phyloP scores from a whole-genome alignment of 192 early-diverging fungal genomes.

The Coemansia sp. region DNA sequence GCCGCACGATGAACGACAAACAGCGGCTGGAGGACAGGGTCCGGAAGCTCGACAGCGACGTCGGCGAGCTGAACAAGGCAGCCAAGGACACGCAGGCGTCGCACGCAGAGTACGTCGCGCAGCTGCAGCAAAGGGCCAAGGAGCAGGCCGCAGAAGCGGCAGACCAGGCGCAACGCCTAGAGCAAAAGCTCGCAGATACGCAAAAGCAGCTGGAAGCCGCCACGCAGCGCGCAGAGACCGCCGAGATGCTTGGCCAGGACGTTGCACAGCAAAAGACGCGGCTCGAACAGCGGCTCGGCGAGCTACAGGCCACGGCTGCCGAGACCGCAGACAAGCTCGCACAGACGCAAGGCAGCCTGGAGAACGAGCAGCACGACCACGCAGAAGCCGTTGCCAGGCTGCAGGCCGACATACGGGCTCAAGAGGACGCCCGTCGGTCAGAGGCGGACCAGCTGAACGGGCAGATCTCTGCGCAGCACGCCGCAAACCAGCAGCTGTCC shows the following conservation, averaged over 20 bases:
- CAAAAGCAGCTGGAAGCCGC: conserved; percentile 3
- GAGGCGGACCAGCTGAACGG: conserved; percentile 10
- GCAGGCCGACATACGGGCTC: conserved; percentile 4
- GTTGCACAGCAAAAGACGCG: not conserved
- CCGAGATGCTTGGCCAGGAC: conserved; percentile 8
- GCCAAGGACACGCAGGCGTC: too few relatives aligned
- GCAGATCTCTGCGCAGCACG: conserved; percentile 2
- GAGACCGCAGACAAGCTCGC: conserved; percentile 2
- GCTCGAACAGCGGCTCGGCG: conserved; percentile 4
- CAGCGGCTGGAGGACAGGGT: not conserved
- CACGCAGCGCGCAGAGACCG: conserved; percentile 6
- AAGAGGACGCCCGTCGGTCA: conserved; percentile 3
- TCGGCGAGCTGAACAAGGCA: conserved; percentile 6
- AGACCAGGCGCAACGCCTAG: not conserved
- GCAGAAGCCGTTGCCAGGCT: conserved; percentile 5
- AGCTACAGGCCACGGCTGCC: conserved; percentile 6
- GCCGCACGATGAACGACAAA: not conserved
- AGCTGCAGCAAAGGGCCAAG: not conserved
- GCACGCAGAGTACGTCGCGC: not conserved
- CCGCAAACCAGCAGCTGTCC: conserved; percentile 6
- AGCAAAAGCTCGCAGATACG: not conserved
- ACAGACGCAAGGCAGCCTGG: conserved; percentile 9
- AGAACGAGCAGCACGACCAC: conserved; percentile 12
- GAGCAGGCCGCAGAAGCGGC: not conserved
- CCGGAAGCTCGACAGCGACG: not conserved